A percentile compares a stretch with the other conserved stretches of the same genome.
phyloP scores from a whole-genome alignment of 345 rosid genomes.

The Syzygium aqueum region DNA sequence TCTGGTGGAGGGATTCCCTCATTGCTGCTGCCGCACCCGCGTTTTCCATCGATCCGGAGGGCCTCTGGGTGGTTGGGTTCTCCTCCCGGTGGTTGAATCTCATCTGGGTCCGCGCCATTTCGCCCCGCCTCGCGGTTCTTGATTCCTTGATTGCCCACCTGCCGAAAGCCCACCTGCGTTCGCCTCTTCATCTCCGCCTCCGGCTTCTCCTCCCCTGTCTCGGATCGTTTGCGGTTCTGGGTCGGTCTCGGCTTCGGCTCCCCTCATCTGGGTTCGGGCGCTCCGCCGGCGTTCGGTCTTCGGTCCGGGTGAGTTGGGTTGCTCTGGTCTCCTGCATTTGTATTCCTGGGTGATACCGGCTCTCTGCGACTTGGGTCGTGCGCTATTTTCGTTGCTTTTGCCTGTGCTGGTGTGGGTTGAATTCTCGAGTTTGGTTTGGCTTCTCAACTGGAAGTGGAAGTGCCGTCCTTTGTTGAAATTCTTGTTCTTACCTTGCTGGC shows the following conservation, averaged over 20 bases:
- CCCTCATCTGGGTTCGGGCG: neutral
- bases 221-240: neutral
- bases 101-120: neutral
- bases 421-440: neutral
- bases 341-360: neutral
- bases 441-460: neutral
- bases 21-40: neutral
- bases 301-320: neutral
- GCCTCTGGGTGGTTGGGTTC: neutral
- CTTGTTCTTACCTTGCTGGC: neutral
- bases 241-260: neutral
- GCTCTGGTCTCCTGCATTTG: neutral
- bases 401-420: neutral
- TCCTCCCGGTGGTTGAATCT: neutral
- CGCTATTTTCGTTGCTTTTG: neutral
- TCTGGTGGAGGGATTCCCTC: neutral
- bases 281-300: neutral
- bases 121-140: neutral
- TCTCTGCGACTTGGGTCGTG: neutral
- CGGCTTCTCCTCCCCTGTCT: neutral
- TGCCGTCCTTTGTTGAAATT: neutral
- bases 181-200: neutral
- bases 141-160: neutral
- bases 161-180: neutral
- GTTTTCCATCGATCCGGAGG: neutral